Percentiles rank a stretch among this genome's conserved stretches.
Evolutionary conservation across 148 eudicot species (phyloP).

Genomic region (Chenopodium berlandieri): DNA sequence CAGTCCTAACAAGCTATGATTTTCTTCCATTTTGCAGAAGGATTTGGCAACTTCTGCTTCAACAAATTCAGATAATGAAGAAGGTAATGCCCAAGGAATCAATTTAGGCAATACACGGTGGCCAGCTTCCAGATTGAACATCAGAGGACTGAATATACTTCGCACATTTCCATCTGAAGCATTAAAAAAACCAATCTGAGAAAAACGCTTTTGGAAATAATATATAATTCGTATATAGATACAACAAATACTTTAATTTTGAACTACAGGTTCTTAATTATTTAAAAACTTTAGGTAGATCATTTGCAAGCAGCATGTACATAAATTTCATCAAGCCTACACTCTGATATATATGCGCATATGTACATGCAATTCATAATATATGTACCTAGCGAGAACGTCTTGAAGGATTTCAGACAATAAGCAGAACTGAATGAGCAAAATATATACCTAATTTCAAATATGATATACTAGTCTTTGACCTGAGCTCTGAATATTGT

Average conservation of each 20-base stretch:
- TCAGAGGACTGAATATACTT: constrained; percentile 41
- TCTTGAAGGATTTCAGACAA: not conserved
- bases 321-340: not conserved
- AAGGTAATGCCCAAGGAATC: constrained; percentile 62
- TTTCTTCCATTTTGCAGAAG: constrained; percentile 47
- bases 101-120: constrained; percentile 64
- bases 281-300: not conserved
- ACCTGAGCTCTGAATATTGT: no score
- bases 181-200: constrained; percentile 1
- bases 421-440: not conserved
- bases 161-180: constrained; percentile 44
- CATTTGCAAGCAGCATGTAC: not conserved
- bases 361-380: not conserved
- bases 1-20: constrained; percentile 30
- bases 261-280: not conserved
- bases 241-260: not conserved
- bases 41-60: constrained; percentile 69
- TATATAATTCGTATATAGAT: no score
- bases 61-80: constrained; percentile 63
- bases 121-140: constrained; percentile 66
- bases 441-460: not conserved
- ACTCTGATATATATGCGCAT: not conserved
- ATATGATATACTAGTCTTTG: no score
- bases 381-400: not conserved
- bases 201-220: not conserved